A percentile compares a stretch with the other conserved stretches of the same genome.
Evolutionary conservation across 768 basidiomycete genomes (phyloP).

Genomic region (Boletales sp.): DNA sequence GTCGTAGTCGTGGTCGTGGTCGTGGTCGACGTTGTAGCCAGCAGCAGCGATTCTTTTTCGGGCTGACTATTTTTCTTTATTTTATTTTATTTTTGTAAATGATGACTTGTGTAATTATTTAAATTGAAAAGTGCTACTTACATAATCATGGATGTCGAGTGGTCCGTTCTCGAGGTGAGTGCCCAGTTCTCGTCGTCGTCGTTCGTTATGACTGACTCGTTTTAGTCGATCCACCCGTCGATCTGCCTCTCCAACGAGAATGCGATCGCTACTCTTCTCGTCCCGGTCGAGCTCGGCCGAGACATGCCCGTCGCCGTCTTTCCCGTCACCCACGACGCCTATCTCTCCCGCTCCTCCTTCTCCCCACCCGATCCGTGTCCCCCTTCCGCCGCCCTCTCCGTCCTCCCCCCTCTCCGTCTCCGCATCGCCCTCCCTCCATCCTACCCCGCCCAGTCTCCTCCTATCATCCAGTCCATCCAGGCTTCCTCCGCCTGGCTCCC

Average conservation of each 20-base stretch:
- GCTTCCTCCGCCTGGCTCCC: slow-evolving; percentile 61
- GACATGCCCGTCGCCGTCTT: slow-evolving; percentile 39
- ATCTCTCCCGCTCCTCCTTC: too few species aligned
- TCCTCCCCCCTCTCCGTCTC: slow-evolving; percentile 63
- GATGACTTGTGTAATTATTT: background rate
- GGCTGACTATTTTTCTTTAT: slow-evolving; percentile 4
- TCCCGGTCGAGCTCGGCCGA: slow-evolving; percentile 58
- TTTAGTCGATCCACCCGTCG: slow-evolving; percentile 85
- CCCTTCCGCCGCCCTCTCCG: slow-evolving; percentile 35
- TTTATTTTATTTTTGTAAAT: slow-evolving; percentile 3
- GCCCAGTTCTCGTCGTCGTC: background rate
- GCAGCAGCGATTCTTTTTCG: slow-evolving; percentile 19
- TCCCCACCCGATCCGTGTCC: background rate
- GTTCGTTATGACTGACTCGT: too few species aligned
- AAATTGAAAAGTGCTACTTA: background rate
- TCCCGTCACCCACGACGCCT: background rate
- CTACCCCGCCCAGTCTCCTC: slow-evolving; percentile 56
- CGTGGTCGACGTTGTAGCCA: slow-evolving; percentile 18
- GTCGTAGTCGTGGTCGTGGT: too few species aligned
- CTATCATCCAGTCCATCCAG: slow-evolving; percentile 51
- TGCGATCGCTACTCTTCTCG: slow-evolving; percentile 37
- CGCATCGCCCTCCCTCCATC: slow-evolving; percentile 47
- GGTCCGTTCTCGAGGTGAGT: slow-evolving; percentile 27
- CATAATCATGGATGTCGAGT: slow-evolving; percentile 13
- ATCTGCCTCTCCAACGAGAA: slow-evolving; percentile 46